Conservation (phyloP, 2,329 filamentous ascomycete genomes). For the Colletotrichum sp. region DNA sequence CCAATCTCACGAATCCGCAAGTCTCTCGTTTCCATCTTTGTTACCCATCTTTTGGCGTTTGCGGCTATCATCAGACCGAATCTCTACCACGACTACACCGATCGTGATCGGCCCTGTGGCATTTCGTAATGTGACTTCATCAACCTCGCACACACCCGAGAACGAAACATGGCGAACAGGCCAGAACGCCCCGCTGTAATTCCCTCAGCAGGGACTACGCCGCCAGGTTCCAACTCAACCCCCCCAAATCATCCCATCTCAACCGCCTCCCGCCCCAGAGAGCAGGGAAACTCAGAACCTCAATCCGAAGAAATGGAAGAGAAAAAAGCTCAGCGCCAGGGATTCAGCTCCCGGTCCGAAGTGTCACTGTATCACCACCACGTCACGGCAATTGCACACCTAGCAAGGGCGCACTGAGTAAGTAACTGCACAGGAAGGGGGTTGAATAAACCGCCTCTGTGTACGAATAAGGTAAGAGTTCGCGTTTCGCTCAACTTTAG, state of each 20-base stretch:
- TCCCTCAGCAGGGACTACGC: slow-evolving; percentile 12
- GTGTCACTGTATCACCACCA: background rate
- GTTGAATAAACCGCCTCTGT: background rate
- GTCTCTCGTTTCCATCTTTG: background rate
- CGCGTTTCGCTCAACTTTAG: background rate
- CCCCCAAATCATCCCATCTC: slow-evolving; percentile 5
- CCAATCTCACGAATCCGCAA: background rate
- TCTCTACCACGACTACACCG: background rate
- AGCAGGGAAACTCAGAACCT: background rate
- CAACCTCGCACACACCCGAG: background rate
- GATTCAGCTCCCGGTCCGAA: background rate
- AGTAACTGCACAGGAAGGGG: background rate
- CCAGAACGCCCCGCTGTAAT: background rate
- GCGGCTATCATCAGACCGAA: background rate
- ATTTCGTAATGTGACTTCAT: background rate
- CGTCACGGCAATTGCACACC: background rate
- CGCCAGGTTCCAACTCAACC: background rate
- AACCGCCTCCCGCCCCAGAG: background rate
- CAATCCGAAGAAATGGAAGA: background rate
- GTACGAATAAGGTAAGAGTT: background rate
- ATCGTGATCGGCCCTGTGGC: background rate
- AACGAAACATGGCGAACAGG: background rate
- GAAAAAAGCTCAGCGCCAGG: background rate
- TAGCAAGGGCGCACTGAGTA: background rate
- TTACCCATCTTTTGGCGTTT: background rate